Evolutionary conservation across 345 rosid genomes (phyloP).

Genomic region (Carallia pectinifolia): DNA sequence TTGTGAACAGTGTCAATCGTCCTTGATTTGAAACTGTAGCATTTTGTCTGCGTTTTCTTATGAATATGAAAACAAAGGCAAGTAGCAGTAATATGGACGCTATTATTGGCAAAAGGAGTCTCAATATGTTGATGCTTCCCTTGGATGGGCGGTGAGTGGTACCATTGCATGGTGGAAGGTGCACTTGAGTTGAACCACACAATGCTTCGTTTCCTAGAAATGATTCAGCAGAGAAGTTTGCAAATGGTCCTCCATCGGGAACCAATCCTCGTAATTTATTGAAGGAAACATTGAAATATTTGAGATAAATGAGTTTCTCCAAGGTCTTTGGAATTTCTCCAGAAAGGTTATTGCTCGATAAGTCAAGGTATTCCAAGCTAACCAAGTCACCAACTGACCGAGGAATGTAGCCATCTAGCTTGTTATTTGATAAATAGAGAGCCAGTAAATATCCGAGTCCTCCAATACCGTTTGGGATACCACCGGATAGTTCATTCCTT

Average conservation of each 20-base stretch:
- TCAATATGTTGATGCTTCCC: not conserved
- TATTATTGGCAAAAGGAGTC: not conserved
- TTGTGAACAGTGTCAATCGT: no score
- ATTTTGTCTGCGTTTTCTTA: not conserved
- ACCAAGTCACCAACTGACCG: slow-evolving; percentile 1
- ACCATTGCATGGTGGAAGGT: slow-evolving; percentile 15
- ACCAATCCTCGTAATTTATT: slow-evolving; percentile 29
- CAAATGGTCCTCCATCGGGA: slow-evolving; percentile 29
- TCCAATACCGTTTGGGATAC: slow-evolving; percentile 13
- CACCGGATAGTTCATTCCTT: slow-evolving; percentile 12
- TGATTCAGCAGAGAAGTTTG: slow-evolving; percentile 21
- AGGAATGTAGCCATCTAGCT: slow-evolving; percentile 14
- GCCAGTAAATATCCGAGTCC: not conserved
- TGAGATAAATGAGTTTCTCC: slow-evolving; percentile 2
- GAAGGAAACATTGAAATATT: slow-evolving; percentile 15
- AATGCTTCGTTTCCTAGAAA: slow-evolving; percentile 19
- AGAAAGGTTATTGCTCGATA: slow-evolving; percentile 22
- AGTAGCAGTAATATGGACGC: not conserved
- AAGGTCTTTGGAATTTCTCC: slow-evolving; percentile 23
- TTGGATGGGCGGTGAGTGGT: not conserved
- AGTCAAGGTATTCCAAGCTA: slow-evolving; percentile 13
- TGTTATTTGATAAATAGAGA: slow-evolving; percentile 1
- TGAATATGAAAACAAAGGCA: not conserved
- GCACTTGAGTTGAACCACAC: slow-evolving; percentile 21
- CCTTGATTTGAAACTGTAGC: not conserved